Conservation (phyloP, 768 basidiomycete species). For the Calocybe cyanea region DNA sequence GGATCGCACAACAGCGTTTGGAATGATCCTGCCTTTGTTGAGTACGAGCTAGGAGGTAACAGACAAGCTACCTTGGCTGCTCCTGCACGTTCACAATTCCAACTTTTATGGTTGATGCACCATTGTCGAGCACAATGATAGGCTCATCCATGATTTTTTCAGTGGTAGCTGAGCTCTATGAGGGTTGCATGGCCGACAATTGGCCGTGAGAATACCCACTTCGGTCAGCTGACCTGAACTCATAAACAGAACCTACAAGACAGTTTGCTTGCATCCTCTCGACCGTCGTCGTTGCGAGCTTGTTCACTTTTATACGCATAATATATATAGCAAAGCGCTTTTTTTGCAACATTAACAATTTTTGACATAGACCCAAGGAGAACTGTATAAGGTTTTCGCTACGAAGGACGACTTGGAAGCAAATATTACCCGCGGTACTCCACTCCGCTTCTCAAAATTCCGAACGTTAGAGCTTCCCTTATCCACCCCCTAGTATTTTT, state of each 20-base stretch:
- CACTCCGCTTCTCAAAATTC: slow-evolving; percentile 2
- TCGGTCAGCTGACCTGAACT: slow-evolving; percentile 1
- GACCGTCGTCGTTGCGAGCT: too few relatives aligned
- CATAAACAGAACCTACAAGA: too few relatives aligned
- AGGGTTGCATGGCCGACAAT: too few relatives aligned
- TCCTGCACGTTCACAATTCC: slow-evolving; percentile 41
- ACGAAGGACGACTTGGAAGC: not conserved
- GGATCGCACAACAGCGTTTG: slow-evolving; percentile 82
- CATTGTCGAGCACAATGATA: slow-evolving; percentile 82
- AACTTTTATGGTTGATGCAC: slow-evolving; percentile 78
- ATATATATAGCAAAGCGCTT: too few relatives aligned
- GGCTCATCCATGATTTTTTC: slow-evolving; percentile 18
- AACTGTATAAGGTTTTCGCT: not conserved
- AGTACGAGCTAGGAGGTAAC: not conserved
- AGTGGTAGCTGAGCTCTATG: too few relatives aligned
- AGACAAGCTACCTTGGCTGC: slow-evolving; percentile 27
- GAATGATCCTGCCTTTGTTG: slow-evolving; percentile 48
- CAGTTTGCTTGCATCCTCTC: too few relatives aligned
- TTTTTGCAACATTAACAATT: too few relatives aligned
- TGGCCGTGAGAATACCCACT: too few relatives aligned
- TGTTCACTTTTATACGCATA: too few relatives aligned
- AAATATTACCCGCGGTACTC: slow-evolving; percentile 1
- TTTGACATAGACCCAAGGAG: too few relatives aligned
- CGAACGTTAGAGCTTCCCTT: not conserved
- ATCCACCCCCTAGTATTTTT: too few relatives aligned